These are phyloP conservation scores for Thamnidium elegans DNA, from an alignment of 192 early-diverging fungal species.

Conservation along the genomic window DNA sequence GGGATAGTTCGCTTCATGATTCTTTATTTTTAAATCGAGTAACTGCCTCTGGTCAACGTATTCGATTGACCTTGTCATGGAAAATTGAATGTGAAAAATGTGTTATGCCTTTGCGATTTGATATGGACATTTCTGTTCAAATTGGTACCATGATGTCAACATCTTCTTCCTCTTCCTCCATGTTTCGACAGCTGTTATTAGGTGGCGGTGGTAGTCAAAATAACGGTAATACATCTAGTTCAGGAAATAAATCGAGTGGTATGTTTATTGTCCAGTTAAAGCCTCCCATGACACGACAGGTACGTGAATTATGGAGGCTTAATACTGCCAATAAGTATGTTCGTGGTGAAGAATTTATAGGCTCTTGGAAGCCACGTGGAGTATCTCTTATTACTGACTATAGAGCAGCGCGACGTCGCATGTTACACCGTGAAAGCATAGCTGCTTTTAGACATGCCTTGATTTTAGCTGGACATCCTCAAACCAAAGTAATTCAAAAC, in stretches of 20 bases:
- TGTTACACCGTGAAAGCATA: constrained; percentile 39
- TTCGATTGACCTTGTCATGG: constrained; percentile 55
- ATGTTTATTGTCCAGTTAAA: constrained; percentile 63
- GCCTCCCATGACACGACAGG: constrained; percentile 49
- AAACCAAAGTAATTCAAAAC: constrained; percentile 7
- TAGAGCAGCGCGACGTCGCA: constrained; percentile 29
- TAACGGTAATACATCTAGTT: constrained; percentile 31
- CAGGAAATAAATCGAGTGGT: constrained; percentile 42
- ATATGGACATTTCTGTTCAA: constrained; percentile 58
- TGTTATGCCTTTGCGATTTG: constrained; percentile 48
- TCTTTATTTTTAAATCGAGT: constrained; percentile 60
- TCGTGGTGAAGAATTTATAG: constrained; percentile 68
- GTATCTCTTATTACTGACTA: constrained; percentile 61
- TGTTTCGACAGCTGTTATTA: not conserved
- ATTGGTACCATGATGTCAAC: constrained; percentile 39
- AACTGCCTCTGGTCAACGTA: constrained; percentile 53
- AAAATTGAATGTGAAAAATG: constrained; percentile 40
- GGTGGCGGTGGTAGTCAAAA: not conserved
- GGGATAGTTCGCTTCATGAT: constrained; percentile 77
- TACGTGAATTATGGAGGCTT: constrained; percentile 62
- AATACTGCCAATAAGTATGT: constrained; percentile 71
- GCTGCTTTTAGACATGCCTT: constrained; percentile 40
- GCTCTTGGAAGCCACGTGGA: constrained; percentile 62
- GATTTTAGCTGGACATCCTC: constrained; percentile 17
- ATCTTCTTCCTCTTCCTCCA: constrained; percentile 38